Conservation (phyloP, 2,329 filamentous ascomycete genomes). For the Fusarium verticillioides region DNA sequence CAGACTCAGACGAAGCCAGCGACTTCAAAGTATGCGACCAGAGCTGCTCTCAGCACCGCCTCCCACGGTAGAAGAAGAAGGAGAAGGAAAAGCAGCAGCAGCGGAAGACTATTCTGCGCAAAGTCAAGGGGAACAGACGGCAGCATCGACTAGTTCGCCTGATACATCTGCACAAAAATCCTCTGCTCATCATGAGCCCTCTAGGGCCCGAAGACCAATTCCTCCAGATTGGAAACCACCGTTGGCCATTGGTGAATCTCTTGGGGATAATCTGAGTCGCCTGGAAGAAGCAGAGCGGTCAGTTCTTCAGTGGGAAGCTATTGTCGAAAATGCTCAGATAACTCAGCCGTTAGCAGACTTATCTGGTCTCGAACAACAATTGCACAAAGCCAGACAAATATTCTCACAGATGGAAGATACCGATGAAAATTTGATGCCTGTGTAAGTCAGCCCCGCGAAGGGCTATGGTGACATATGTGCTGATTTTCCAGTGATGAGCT, state of each 20-base stretch:
- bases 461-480: background rate
- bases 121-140: background rate
- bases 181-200: background rate
- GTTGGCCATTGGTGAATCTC: slow-evolving; percentile 36
- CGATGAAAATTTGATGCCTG: slow-evolving; percentile 37
- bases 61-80: background rate
- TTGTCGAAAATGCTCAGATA: slow-evolving; percentile 32
- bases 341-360: slow-evolving; percentile 36
- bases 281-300: slow-evolving; percentile 39
- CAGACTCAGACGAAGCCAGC: slow-evolving; percentile 10
- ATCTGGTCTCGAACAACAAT: slow-evolving; percentile 33
- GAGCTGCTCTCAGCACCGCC: background rate
- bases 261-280: slow-evolving; percentile 39
- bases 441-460: slow-evolving; percentile 14
- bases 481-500: slow-evolving; percentile 40
- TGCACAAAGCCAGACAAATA: slow-evolving; percentile 16
- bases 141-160: background rate
- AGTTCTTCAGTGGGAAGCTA: slow-evolving; percentile 42
- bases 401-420: slow-evolving; percentile 36
- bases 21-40: background rate
- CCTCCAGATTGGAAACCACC: slow-evolving; percentile 39
- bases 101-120: background rate
- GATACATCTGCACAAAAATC: background rate
- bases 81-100: no score
- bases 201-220: slow-evolving; percentile 4